A percentile compares a stretch with the other conserved stretches of the same genome.
Evolutionary conservation across 192 early-diverging fungal genomes (phyloP).

Genomic region (Linnemannia hyalina): DNA sequence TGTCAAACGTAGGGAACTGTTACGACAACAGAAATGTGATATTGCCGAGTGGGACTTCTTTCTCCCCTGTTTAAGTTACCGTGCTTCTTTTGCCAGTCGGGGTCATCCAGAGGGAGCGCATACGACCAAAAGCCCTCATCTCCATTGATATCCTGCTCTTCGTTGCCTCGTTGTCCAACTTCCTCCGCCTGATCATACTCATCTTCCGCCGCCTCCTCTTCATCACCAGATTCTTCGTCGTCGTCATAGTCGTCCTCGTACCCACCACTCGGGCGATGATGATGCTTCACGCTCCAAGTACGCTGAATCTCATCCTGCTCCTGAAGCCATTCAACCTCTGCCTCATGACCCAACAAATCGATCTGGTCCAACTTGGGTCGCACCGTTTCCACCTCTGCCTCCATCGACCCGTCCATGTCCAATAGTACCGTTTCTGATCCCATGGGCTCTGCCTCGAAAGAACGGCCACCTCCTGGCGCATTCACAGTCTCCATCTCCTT

Average conservation of each 20-base stretch:
- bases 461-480: background rate
- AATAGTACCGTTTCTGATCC: background rate
- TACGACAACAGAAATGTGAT: no score
- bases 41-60: no score
- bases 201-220: background rate
- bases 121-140: background rate
- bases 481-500: background rate
- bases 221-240: background rate
- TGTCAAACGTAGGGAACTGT: no score
- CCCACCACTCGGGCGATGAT: background rate
- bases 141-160: background rate
- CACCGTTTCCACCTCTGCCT: background rate
- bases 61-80: conserved; percentile 1
- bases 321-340: conserved; percentile 38
- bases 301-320: conserved; percentile 18
- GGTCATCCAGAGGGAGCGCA: conserved; percentile 12
- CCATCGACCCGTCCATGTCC: background rate
- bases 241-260: background rate
- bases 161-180: background rate
- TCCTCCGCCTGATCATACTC: background rate
- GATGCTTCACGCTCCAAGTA: background rate
- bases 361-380: conserved; percentile 28
- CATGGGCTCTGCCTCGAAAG: background rate
- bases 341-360: conserved; percentile 35
- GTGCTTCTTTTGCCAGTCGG: conserved; percentile 19